A percentile compares a stretch with the other conserved stretches of the same genome.
Evolutionary conservation across 495 filamentous ascomycete genomes (phyloP).

Genomic region (Neurospora sp.): DNA sequence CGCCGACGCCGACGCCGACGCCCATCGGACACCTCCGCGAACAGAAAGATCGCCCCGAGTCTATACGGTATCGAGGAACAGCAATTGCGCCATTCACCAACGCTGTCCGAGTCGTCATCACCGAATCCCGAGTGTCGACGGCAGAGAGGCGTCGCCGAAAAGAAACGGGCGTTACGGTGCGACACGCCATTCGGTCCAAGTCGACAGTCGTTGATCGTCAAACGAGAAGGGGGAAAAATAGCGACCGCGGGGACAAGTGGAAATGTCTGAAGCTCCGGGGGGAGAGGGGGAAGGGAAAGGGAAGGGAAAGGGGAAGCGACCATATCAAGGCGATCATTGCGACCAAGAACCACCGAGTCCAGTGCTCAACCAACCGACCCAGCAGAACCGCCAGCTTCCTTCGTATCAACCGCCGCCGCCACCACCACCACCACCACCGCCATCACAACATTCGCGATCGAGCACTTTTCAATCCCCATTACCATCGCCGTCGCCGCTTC

Average conservation of each 20-base stretch:
- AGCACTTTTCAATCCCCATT: background rate
- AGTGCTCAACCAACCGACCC: background rate
- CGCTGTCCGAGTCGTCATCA: background rate
- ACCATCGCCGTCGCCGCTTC: background rate
- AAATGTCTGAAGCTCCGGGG: background rate
- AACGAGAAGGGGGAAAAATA: background rate
- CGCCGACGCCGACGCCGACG: background rate
- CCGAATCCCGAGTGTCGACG: background rate
- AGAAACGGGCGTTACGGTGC: background rate
- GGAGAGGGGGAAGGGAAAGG: background rate
- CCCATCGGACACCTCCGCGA: background rate
- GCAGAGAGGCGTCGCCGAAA: background rate
- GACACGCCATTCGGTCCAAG: background rate
- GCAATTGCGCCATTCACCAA: background rate
- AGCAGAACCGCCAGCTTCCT: background rate
- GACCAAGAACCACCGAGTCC: background rate
- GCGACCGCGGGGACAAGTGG: background rate
- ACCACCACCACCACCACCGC: background rate
- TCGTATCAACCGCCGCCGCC: background rate
- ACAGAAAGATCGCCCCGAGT: background rate
- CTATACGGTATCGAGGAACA: background rate
- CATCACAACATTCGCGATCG: background rate
- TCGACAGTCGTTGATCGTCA: background rate
- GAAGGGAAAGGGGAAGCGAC: background rate
- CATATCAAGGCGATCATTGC: background rate